Evolutionary conservation across 2,329 filamentous ascomycete genomes (phyloP).

Genomic region (Cladosporium sp.): DNA sequence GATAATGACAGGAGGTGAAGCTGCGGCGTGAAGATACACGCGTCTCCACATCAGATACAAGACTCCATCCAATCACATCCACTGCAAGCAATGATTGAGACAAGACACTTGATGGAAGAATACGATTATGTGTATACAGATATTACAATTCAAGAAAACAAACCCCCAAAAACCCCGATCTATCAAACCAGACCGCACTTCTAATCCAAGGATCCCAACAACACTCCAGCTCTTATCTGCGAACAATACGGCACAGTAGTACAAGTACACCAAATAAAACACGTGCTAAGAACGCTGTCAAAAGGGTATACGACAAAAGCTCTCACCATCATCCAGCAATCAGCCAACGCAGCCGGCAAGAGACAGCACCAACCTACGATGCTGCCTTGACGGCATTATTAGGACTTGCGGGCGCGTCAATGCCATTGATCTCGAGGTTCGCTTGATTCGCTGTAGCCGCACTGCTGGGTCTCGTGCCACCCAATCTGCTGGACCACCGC

Average conservation of each 20-base stretch:
- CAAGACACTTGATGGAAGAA: neutral
- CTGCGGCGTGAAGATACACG: neutral
- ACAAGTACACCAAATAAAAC: conserved; percentile 1
- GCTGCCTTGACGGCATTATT: neutral
- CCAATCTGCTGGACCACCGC: conserved; percentile 28
- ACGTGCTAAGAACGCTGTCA: conserved; percentile 3
- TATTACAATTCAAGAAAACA: neutral
- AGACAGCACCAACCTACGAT: neutral
- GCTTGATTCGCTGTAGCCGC: neutral
- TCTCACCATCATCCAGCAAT: neutral
- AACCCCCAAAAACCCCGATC: neutral
- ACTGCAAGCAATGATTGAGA: neutral
- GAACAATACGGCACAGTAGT: neutral
- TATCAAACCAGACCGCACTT: neutral
- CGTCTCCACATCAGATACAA: neutral
- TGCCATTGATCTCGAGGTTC: neutral
- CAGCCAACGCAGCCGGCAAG: neutral
- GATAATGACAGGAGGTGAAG: neutral
- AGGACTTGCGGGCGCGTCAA: neutral
- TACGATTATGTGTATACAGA: neutral
- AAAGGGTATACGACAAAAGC: conserved; percentile 7
- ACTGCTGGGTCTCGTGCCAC: neutral
- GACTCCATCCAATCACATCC: neutral
- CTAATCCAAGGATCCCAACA: neutral
- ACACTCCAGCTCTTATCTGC: neutral